Evolutionary conservation across 768 basidiomycete genomes (phyloP).

Genomic region (Phlebiopsis flavidoalba): DNA sequence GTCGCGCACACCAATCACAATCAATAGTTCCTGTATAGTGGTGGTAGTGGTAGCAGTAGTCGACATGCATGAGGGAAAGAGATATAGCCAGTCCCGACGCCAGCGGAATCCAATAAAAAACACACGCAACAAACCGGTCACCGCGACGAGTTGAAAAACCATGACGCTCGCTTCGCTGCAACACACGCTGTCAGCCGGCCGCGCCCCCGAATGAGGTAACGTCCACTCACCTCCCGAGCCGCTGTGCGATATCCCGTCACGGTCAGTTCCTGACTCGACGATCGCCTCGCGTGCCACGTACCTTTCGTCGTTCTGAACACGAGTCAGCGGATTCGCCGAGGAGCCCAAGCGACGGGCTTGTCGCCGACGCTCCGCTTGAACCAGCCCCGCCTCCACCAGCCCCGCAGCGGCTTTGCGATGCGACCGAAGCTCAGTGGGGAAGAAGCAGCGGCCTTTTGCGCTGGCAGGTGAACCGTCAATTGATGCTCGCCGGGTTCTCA

Average conservation of each 20-base stretch:
- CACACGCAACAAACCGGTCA: slow-evolving; percentile 25
- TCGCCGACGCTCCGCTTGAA: slow-evolving; percentile 36
- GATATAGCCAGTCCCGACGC: slow-evolving; percentile 20
- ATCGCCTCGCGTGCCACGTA: slow-evolving; percentile 18
- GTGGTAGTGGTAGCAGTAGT: background rate
- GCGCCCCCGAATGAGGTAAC: background rate
- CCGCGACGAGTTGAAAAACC: slow-evolving; percentile 88
- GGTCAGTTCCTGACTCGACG: background rate
- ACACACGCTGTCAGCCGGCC: slow-evolving; percentile 4
- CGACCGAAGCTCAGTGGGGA: slow-evolving; percentile 83
- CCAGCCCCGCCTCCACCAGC: slow-evolving; percentile 67
- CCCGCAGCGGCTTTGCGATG: slow-evolving; percentile 94
- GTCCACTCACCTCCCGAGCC: slow-evolving; percentile 17
- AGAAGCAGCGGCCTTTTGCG: slow-evolving; percentile 71
- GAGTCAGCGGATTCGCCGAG: slow-evolving; percentile 57
- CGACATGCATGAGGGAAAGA: background rate
- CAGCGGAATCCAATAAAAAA: slow-evolving; percentile 9
- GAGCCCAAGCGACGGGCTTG: slow-evolving; percentile 36
- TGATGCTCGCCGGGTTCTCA: background rate
- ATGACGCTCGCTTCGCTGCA: slow-evolving; percentile 83
- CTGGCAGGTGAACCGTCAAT: slow-evolving; percentile 32
- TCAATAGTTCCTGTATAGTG: background rate
- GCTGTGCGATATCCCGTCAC: background rate
- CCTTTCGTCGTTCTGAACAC: slow-evolving; percentile 80
- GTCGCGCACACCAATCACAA: background rate